Base-by-base conservation (phyloP, 768 basidiomycete species). In the Russula foetens region DNA sequence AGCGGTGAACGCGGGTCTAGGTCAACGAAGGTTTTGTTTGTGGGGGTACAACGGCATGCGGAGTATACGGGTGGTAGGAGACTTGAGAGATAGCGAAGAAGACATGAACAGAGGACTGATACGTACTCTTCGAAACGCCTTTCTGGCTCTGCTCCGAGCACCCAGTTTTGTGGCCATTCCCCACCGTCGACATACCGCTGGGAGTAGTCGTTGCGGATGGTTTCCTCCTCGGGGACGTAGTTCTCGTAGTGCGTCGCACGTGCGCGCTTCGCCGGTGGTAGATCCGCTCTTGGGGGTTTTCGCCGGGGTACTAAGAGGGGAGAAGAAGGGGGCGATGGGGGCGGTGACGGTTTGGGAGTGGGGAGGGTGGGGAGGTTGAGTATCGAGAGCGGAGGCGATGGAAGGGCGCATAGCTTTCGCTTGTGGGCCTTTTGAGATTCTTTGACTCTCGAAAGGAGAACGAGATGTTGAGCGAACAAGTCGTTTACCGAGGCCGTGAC, bases 151-250 rank as follows among this genome's bases (percentile, higher is more conserved):
- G 92, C 90, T 23, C 94, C 95, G 8, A 92, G 75, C 9, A 99
- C 88, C 83, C 86, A 92, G 68, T 97, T 86, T 74, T 96, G 93
- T 1, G 94, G 92, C 86, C 94, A 93, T 64, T 91, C 89, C 11
- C 94, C 95, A 2, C 88, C 81, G 67, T 91, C 86, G 35, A 95
- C 92, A 72, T 96, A 98, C 64, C 87, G 77, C 72, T 88, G 87
- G 0, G 89, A 91, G 69, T 95, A 93, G 75, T 99, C 95, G 67
- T 97, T 98, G 50, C 97, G 81, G 46, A 99, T 90, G 0, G 94
- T 98, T 71, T 99, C 96, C 70, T 99, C 96, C 63, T 93, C 92
- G 1, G 90, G 86, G 17, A 94, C 80, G 66, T 96, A 95, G 69
- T 95, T 94, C 35, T 71, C 70, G 65, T 91, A 93, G 38, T 88